Evolutionary conservation across 768 basidiomycete genomes (phyloP), one percentile per base, ranked within the genome.

Genomic region (Rossbeevera mucosa): DNA sequence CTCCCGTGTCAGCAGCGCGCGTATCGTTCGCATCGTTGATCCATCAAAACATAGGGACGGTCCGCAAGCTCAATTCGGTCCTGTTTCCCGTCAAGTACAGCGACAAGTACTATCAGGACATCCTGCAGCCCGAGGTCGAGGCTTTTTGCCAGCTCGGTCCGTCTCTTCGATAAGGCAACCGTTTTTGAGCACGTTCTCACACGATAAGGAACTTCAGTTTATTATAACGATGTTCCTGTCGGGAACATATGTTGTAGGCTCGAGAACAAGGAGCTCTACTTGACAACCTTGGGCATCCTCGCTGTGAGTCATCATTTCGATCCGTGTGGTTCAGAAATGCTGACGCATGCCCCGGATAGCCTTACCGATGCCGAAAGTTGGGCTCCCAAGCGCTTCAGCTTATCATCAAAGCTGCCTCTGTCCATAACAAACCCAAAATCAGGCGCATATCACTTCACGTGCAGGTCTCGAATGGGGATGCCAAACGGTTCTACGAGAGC

Each of bases 261-360:
- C 54, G 92, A 95, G 70, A 78, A 74, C 48, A 80, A 82, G 20
- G 67, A 65, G 54, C 43, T 71, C 48, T 94, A 94, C 72, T 77
- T 94, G 64, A 91, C 93, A 86, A 94, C 93, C 46, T 86, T 94
- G 85, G 93, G 91, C 41, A 73, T 94, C 56, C 82, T 94, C 50
- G 91, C 90, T 51, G 91, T 93, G 73, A 71, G 82, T 72, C 53
- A 51, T 49, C 45, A 44, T 47, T 44, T 43, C 44, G 18, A 55
- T 48, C 48, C 44, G 47, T 28, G 59, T 42, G 47, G 52, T 41
- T 58, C 48, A 29, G 46, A 51, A 52, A 50, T 28, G 50, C 47
- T 57, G 55, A 64, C 49, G 53, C 51, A 55, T 38, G 28, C 43
- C 25, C 33, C 60, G 28, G 44, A 48, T 50, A 93, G 91, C 91